Conservation (phyloP, 129 eudicot genomes). For the Flaveria brownii region DNA sequence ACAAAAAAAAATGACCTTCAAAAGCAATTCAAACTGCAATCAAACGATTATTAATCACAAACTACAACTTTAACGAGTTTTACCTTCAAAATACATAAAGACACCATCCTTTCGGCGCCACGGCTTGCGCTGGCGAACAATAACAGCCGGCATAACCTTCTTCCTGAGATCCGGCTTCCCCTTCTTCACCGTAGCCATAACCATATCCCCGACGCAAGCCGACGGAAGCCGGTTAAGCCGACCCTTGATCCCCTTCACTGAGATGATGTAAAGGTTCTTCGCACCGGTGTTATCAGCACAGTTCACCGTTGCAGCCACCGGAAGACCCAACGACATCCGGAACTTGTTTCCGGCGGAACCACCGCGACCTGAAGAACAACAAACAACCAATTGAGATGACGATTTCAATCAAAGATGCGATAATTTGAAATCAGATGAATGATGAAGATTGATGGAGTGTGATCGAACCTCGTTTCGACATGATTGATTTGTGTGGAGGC, state of each 20-base stretch:
- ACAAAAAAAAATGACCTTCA: too few relatives aligned
- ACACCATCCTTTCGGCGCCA: constrained; percentile 99
- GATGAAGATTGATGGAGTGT: not conserved
- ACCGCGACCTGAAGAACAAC: constrained; percentile 64
- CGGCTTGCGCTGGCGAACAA: constrained; percentile 94
- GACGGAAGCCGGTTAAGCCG: constrained; percentile 75
- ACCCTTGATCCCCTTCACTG: constrained; percentile 85
- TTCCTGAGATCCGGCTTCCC: constrained; percentile 98
- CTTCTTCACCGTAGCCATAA: constrained; percentile 97
- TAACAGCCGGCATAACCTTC: constrained; percentile 99
- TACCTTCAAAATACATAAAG: constrained; percentile 97
- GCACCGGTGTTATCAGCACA: constrained; percentile 94
- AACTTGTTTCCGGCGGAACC: constrained; percentile 98
- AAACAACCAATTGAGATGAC: not conserved
- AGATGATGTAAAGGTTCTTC: constrained; percentile 80
- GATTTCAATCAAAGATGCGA: not conserved
- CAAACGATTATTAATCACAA: too few relatives aligned
- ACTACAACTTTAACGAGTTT: not conserved
- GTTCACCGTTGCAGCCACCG: constrained; percentile 97
- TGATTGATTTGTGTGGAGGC: constrained; percentile 35
- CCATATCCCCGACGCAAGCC: constrained; percentile 97
- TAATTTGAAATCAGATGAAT: not conserved
- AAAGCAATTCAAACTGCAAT: too few relatives aligned
- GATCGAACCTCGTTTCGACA: constrained; percentile 63
- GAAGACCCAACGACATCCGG: constrained; percentile 92